Evolutionary conservation across 2,329 filamentous ascomycete genomes (phyloP).

Genomic region (Ceratocystis albifundus): DNA sequence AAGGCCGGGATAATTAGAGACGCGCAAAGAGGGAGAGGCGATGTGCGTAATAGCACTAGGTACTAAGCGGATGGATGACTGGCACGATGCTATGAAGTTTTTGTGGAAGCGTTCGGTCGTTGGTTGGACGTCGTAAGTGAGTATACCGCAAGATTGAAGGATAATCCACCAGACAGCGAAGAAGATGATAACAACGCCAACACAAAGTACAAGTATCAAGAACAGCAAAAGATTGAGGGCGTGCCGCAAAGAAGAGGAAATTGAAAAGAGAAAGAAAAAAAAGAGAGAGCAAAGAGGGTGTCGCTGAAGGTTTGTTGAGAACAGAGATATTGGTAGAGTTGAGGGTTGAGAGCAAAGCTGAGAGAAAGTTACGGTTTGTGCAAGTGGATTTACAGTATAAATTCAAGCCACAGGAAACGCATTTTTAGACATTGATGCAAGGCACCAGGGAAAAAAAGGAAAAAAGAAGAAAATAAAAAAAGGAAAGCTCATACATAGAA

Average conservation of each 20-base stretch:
- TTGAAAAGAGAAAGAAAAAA: too few relatives aligned
- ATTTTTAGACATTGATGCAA: neutral
- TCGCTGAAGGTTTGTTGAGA: neutral
- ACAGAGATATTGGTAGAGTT: neutral
- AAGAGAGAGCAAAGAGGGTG: neutral
- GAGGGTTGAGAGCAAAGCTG: neutral
- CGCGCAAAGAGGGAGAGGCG: neutral
- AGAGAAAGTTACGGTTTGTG: neutral
- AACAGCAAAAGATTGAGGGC: neutral
- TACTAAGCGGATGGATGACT: neutral
- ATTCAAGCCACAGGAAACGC: neutral
- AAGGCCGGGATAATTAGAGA: neutral
- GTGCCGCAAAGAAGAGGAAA: neutral
- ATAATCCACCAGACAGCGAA: neutral
- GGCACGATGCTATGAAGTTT: neutral
- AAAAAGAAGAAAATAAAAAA: too few relatives aligned
- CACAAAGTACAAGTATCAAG: neutral
- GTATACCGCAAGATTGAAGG: neutral
- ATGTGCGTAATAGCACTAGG: neutral
- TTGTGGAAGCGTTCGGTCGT: slow-evolving; percentile 4
- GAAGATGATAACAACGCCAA: neutral
- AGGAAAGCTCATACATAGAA: neutral
- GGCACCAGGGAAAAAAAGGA: neutral
- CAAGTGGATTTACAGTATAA: neutral
- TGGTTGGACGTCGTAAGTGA: neutral